Evolutionary conservation across 331 rosid genomes (phyloP), one percentile per base, ranked within the genome.

Genomic region (Pyrus hybrid): DNA sequence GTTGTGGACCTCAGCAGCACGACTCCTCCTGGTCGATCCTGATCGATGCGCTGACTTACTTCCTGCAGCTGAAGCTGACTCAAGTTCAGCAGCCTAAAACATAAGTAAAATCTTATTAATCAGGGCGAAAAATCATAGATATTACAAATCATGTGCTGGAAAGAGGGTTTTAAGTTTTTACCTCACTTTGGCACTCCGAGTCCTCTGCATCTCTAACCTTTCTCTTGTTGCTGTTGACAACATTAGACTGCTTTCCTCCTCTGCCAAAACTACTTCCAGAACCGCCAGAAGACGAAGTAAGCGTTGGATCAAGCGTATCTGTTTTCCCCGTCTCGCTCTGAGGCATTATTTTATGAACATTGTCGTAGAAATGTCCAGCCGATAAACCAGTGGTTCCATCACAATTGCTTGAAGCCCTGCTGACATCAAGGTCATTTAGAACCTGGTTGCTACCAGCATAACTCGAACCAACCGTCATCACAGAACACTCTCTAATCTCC

Each of bases 1-100:
- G 76, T 93, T 93, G 76, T 93, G 97, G 51, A 90, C 94, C 87
- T 93, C 94, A 29, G 96, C 88, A 76, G 89, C 91, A 43, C 97
- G 94, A 80, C 79, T 88, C 77, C 87, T 87, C 68, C 87, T 86
- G 17, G 86, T 85, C 64, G 88, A 80, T 60, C 91, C 86, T 23
- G 91, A 79, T 28, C 88, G 65, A 65, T 84, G 91, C 18, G 86
- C 75, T 54, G 85, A 66, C 79, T 87, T 90, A 71, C 86, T 86
- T 75, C 77, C 85, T 35, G 75, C 74, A 17, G 83, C 86, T 62
- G 90, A 86, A 18, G 83, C 86, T 62, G 90, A 86, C 83, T 90
- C 92, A 12, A 76, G 85, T 81, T 90, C 91, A 71, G 81, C 85
- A 72, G 86, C 89, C 97, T 90, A 72, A 53, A 49, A 63, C 54